A percentile compares a stretch with the other conserved stretches of the same genome.
Evolutionary conservation across 169 alveolate genomes (phyloP).

Genomic region (Nephromyces sp.): DNA sequence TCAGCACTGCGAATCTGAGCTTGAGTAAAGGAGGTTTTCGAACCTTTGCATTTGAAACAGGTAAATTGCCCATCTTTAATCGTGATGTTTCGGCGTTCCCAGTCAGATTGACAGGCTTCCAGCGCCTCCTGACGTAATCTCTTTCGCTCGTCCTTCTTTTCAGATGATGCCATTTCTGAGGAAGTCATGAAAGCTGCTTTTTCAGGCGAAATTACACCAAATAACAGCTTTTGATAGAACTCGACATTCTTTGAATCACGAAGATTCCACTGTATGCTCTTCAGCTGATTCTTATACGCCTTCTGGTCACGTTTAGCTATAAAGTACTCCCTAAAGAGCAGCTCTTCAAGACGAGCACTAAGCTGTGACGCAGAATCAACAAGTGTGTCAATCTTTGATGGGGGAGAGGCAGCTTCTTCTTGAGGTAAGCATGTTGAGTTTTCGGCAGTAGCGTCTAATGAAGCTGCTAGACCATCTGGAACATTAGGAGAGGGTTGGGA

Average conservation of each 20-base stretch:
- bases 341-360: too few relatives aligned
- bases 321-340: slow-evolving; percentile 1
- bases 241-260: slow-evolving; percentile 74
- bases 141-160: slow-evolving; percentile 69
- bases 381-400: too few relatives aligned
- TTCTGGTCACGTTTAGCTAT: not conserved
- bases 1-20: slow-evolving; percentile 93
- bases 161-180: slow-evolving; percentile 81
- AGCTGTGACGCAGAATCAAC: too few relatives aligned
- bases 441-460: too few relatives aligned
- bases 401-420: too few relatives aligned
- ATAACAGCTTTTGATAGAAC: slow-evolving; percentile 61
- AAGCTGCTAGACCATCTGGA: too few relatives aligned
- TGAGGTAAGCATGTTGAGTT: too few relatives aligned
- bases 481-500: too few relatives aligned
- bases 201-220: slow-evolving; percentile 63
- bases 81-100: slow-evolving; percentile 79
- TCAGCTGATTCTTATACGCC: slow-evolving; percentile 46
- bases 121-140: slow-evolving; percentile 47
- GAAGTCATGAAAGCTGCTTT: slow-evolving; percentile 76
- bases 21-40: slow-evolving; percentile 78
- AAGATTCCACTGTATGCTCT: slow-evolving; percentile 72
- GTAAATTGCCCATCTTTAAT: slow-evolving; percentile 86
- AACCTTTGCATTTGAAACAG: slow-evolving; percentile 82
- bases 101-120: slow-evolving; percentile 84